phyloP scores from a whole-genome alignment of 768 basidiomycete species.

The Boletus fagicola region DNA sequence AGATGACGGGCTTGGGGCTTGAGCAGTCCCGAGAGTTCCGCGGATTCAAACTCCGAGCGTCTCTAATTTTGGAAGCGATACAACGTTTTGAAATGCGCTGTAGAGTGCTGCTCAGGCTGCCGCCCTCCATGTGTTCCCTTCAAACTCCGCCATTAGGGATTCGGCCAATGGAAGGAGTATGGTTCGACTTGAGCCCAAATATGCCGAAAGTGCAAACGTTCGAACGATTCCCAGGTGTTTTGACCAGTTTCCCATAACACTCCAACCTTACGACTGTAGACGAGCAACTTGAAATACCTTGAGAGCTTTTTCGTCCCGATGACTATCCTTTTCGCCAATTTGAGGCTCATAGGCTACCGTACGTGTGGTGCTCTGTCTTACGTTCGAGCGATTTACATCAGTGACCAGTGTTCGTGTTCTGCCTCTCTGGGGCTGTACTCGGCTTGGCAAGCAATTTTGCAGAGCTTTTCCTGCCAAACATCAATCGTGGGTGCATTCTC shows the following conservation, averaged over 20 bases:
- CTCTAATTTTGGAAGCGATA: not conserved
- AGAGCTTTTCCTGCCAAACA: slow-evolving; percentile 58
- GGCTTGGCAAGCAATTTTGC: slow-evolving; percentile 71
- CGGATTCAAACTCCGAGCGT: not conserved
- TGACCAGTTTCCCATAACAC: slow-evolving; percentile 3
- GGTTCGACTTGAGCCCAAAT: slow-evolving; percentile 14
- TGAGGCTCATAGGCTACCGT: slow-evolving; percentile 54
- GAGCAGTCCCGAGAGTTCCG: not conserved
- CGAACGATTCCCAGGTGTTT: slow-evolving; percentile 19
- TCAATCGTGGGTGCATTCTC: slow-evolving; percentile 50
- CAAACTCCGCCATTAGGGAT: slow-evolving; percentile 11
- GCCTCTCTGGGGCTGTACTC: slow-evolving; percentile 52
- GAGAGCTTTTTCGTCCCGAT: slow-evolving; percentile 31
- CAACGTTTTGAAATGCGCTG: not conserved
- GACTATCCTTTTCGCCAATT: slow-evolving; percentile 61
- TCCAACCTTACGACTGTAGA: slow-evolving; percentile 5
- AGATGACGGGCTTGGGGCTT: not conserved
- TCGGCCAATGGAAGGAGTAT: not conserved
- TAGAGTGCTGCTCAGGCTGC: too few species aligned
- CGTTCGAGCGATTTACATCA: slow-evolving; percentile 23
- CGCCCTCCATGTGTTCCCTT: not conserved
- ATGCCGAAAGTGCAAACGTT: slow-evolving; percentile 12
- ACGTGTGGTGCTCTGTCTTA: slow-evolving; percentile 24
- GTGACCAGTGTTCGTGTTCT: slow-evolving; percentile 36
- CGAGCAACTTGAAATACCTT: slow-evolving; percentile 1